Conservation (phyloP, 2,329 filamentous ascomycete species). For the Calonectria hawksworthii region DNA sequence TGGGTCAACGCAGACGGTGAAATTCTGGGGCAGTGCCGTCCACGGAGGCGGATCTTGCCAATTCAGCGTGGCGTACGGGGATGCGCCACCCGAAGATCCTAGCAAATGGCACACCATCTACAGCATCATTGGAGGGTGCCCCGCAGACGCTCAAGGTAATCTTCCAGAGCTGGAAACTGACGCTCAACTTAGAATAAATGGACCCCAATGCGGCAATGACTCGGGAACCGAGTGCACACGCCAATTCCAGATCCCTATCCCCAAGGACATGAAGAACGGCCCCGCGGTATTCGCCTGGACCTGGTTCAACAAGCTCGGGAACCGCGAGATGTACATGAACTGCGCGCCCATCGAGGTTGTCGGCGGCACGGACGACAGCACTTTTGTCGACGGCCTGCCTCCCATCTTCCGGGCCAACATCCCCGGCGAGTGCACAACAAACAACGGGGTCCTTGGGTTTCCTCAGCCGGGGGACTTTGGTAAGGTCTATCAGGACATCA, state of each 20-base stretch:
- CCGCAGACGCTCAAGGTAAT: constrained; percentile 42
- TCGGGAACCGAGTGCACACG: constrained; percentile 41
- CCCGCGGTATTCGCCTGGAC: constrained; percentile 81
- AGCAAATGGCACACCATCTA: constrained; percentile 43
- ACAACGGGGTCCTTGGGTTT: constrained; percentile 39
- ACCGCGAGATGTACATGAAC: constrained; percentile 90
- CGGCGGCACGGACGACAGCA: constrained; percentile 49
- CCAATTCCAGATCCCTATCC: constrained; percentile 43
- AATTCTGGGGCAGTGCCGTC: constrained; percentile 47
- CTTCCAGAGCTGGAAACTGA: constrained; percentile 23
- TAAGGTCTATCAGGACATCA: constrained; percentile 35
- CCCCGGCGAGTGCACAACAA: constrained; percentile 42
- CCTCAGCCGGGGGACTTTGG: constrained; percentile 43
- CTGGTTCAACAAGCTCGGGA: constrained; percentile 83
- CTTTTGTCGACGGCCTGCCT: constrained; percentile 38
- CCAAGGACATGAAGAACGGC: constrained; percentile 51
- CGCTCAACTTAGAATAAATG: constrained; percentile 37
- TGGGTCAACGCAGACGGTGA: constrained; percentile 38
- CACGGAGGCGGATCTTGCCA: constrained; percentile 47
- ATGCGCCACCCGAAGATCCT: constrained; percentile 33
- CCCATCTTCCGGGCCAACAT: constrained; percentile 43
- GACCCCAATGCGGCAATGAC: constrained; percentile 40
- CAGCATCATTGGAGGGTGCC: constrained; percentile 43
- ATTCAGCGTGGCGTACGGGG: constrained; percentile 44
- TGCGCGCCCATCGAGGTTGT: constrained; percentile 79